phyloP scores from a whole-genome alignment of 345 rosid species.

The Eutrema japonicum region DNA sequence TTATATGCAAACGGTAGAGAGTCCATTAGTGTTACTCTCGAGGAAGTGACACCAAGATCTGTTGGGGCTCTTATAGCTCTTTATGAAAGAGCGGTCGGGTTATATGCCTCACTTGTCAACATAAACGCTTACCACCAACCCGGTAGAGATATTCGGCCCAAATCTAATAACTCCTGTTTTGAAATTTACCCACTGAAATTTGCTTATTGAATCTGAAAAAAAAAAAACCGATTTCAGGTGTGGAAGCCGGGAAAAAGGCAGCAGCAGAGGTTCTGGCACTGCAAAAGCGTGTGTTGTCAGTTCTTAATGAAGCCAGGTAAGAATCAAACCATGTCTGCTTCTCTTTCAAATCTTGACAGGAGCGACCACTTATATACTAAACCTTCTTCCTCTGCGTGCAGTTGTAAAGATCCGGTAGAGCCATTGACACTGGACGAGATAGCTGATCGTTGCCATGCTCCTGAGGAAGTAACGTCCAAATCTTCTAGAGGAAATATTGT shows the following conservation, averaged over 20 bases:
- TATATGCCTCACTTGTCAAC: constrained; percentile 82
- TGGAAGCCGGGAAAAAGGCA: constrained; percentile 98
- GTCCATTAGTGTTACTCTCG: constrained; percentile 83
- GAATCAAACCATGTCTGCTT: constrained; percentile 8
- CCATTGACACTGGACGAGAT: constrained; percentile 83
- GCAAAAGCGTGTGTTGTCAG: constrained; percentile 91
- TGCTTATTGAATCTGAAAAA: constrained; percentile 1
- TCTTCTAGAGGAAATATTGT: not conserved
- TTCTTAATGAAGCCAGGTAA: constrained; percentile 94
- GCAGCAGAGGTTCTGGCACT: constrained; percentile 96
- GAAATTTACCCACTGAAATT: not conserved
- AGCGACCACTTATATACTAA: constrained; percentile 19
- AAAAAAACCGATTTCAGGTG: constrained; percentile 56
- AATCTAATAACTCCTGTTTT: constrained; percentile 17
- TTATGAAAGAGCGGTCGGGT: constrained; percentile 97
- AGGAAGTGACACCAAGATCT: constrained; percentile 91
- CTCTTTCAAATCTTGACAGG: constrained; percentile 22
- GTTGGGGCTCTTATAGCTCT: constrained; percentile 92
- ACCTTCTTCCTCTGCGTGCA: constrained; percentile 36
- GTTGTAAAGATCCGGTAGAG: constrained; percentile 94
- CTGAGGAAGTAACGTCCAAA: constrained; percentile 60
- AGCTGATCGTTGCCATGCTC: constrained; percentile 91
- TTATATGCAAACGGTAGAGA: constrained; percentile 87
- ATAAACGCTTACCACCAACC: constrained; percentile 98
- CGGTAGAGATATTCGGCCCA: constrained; percentile 49